Base-by-base conservation (phyloP, 2,329 filamentous ascomycete genomes). In the Aspergillus persii region DNA sequence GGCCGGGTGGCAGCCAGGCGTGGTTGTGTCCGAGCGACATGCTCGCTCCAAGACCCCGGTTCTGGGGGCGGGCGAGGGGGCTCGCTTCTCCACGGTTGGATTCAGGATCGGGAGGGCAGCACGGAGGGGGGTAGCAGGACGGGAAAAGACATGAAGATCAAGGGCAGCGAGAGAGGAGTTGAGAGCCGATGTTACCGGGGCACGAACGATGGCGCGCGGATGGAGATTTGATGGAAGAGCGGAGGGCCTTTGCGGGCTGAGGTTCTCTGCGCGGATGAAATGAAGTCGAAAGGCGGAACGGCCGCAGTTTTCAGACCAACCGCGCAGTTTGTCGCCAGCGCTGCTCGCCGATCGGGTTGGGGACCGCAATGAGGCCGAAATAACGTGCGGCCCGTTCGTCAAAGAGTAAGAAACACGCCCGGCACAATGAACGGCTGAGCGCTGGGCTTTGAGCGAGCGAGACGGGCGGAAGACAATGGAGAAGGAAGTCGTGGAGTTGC, bases 11-110 rank as follows among this genome's bases (percentile, higher is more conserved):
- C 64, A 83, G 83, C 88, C 88, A 90, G 81, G 83, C 79, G 80
- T 88, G 85, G 79, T 86, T 83, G 78, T 87, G 87, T 77, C 83
- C 79, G 79, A 87, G 80, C 76, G 87, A 87, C 86, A 89, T 89
- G 76, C 78, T 77, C 76, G 74, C 75, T 74, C 74, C 71, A 72
- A 77, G 74, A 75, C 76, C 77, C 77, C 77, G 72, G 70, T 72
- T 73, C 70, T 77, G 72, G 75, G 41, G 75, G 74, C 71, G 74
- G 74, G 73, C 70, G 73, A 75, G 75, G 72, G 69, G 71, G 74
- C 70, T 73, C 69, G 72, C 71, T 75, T 70, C 76, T 79, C 77
- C 76, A 77, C 77, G 73, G 74, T 76, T 75, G 62, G 66, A 64
- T 71, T 71, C 68, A 74, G 65, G 67, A 68, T 65, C 70, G 68